Conservation (phyloP, 1,284 basidiomycete genomes). For the Pseudozyma sp. region DNA sequence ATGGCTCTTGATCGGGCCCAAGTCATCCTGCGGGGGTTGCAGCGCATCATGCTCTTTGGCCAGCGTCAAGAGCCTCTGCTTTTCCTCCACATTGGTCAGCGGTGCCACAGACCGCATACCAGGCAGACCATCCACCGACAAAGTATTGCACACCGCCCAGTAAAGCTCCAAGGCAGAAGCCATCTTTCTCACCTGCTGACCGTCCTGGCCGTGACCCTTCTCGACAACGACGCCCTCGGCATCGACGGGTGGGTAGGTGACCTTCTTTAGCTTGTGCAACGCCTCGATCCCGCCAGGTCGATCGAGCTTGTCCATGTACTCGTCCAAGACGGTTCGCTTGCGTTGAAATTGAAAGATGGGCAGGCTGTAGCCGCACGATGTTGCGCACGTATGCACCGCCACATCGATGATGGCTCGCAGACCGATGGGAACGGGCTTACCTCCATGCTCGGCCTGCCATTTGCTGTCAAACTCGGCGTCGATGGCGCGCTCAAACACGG, state of each 20-base stretch:
- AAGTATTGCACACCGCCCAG: conserved; percentile 4
- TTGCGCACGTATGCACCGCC: conserved; percentile 7
- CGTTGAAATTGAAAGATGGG: conserved; percentile 12
- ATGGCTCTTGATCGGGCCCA: not conserved
- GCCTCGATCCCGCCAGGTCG: conserved; percentile 2
- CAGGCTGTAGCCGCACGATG: conserved; percentile 15
- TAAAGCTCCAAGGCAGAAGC: conserved; percentile 9
- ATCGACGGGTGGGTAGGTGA: not conserved
- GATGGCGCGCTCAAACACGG: conserved; percentile 9
- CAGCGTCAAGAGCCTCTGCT: conserved; percentile 1
- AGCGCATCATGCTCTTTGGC: conserved; percentile 1
- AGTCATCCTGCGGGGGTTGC: conserved; percentile 3
- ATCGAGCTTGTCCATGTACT: not conserved
- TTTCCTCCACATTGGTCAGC: not conserved
- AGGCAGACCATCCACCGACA: conserved; percentile 15
- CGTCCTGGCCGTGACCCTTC: conserved; percentile 1
- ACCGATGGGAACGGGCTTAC: conserved; percentile 5
- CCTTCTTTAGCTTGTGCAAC: not conserved
- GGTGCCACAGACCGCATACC: conserved; percentile 9
- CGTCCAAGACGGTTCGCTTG: conserved; percentile 6
- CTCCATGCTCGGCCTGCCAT: not conserved
- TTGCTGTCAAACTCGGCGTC: not conserved
- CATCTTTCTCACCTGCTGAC: not conserved
- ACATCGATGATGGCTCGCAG: conserved; percentile 18
- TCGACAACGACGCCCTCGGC: conserved; percentile 7